A percentile compares a stretch with the other conserved stretches of the same genome.
phyloP scores from a whole-genome alignment of 1,284 basidiomycete genomes.

The Macrocystidia cucumis region DNA sequence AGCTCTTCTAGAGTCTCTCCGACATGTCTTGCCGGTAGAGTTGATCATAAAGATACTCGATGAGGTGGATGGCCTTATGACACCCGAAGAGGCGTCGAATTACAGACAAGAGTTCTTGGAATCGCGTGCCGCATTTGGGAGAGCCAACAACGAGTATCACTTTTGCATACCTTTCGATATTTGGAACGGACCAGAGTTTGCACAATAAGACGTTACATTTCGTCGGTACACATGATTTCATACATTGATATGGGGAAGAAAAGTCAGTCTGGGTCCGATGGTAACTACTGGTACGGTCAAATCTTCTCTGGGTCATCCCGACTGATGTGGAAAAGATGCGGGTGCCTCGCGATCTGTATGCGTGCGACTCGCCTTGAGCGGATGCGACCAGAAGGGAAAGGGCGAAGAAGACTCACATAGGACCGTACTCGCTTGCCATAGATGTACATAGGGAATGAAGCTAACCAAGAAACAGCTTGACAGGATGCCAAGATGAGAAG shows the following conservation, averaged over 20 bases:
- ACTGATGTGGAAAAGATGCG: constrained; percentile 16
- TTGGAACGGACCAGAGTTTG: constrained; percentile 24
- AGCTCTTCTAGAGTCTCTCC: constrained; percentile 25
- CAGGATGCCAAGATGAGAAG: constrained; percentile 29
- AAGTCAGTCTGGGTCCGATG: too few relatives aligned
- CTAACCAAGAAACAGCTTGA: constrained; percentile 30
- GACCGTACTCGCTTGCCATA: constrained; percentile 33
- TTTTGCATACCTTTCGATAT: constrained; percentile 44
- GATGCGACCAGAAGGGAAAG: too few relatives aligned
- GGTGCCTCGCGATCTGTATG: constrained; percentile 23
- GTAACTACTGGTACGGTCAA: neutral
- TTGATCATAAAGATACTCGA: constrained; percentile 33
- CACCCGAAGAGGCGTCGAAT: constrained; percentile 25
- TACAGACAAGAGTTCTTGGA: constrained; percentile 23
- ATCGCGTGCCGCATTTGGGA: constrained; percentile 27
- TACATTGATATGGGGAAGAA: too few relatives aligned
- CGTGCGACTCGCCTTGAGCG: too few relatives aligned
- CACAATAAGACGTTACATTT: too few relatives aligned
- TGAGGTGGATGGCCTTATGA: constrained; percentile 29
- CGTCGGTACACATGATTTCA: too few relatives aligned
- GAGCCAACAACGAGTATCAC: constrained; percentile 30
- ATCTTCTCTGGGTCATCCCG: constrained; percentile 8
- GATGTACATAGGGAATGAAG: constrained; percentile 32
- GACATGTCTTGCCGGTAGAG: constrained; percentile 31
- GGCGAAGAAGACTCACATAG: constrained; percentile 23